Evolutionary conservation across 345 rosid species (phyloP).

Genomic region (Trapa bicornis): DNA sequence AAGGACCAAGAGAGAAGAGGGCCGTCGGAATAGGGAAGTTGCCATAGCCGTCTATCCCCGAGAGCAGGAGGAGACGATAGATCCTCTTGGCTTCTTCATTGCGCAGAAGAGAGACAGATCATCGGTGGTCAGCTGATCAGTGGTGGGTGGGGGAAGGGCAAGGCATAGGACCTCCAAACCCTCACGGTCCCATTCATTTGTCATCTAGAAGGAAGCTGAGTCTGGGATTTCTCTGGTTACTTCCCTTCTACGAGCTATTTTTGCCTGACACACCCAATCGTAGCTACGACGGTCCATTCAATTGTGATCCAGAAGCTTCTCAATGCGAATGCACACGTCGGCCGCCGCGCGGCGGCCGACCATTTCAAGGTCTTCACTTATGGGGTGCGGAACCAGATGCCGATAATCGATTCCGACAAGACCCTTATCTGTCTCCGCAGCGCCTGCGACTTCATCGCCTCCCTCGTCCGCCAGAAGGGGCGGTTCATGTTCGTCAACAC

Average conservation of each 20-base stretch:
- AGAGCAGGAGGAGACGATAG: too few relatives aligned
- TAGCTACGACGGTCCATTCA: slow-evolving; percentile 68
- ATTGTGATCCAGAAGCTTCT: slow-evolving; percentile 81
- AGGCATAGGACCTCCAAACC: too few relatives aligned
- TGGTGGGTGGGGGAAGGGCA: too few relatives aligned
- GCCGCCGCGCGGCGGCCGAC: slow-evolving; percentile 59
- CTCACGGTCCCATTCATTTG: too few relatives aligned
- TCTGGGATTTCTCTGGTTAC: background rate
- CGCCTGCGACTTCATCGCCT: slow-evolving; percentile 66
- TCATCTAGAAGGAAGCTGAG: too few relatives aligned
- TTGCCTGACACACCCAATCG: background rate
- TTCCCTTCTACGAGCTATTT: background rate
- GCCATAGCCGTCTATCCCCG: too few relatives aligned
- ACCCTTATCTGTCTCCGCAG: slow-evolving; percentile 83
- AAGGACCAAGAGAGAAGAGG: too few relatives aligned
- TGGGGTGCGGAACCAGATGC: slow-evolving; percentile 55
- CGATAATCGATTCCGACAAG: slow-evolving; percentile 73
- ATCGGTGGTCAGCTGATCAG: too few relatives aligned
- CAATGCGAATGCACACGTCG: slow-evolving; percentile 68
- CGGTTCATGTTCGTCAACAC: slow-evolving; percentile 81
- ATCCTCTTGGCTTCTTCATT: too few relatives aligned
- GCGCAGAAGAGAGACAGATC: too few relatives aligned
- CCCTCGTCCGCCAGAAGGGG: slow-evolving; percentile 44
- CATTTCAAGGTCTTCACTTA: slow-evolving; percentile 76
- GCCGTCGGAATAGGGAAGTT: too few relatives aligned